These are phyloP conservation scores for Pseudocercospora macadamiae DNA, from an alignment of 2,329 filamentous ascomycete species.

Conservation along the genomic window DNA sequence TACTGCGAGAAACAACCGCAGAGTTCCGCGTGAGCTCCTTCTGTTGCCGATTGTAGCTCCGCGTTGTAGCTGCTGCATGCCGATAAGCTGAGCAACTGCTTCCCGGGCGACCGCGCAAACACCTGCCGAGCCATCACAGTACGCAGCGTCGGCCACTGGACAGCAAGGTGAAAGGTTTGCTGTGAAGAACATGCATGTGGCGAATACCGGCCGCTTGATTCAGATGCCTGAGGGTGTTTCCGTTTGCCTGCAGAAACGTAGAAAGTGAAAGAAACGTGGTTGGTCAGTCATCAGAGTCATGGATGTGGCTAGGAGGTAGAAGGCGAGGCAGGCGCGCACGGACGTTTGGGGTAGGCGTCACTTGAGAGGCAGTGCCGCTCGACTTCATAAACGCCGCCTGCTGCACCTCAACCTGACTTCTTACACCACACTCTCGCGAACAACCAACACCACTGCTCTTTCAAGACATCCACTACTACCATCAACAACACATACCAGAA, in stretches of 20 bases:
- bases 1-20: conserved; percentile 11
- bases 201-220: background rate
- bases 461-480: conserved; percentile 10
- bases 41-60: conserved; percentile 13
- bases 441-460: conserved; percentile 9
- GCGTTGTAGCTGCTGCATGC: conserved; percentile 4
- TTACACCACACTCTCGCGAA: conserved; percentile 13
- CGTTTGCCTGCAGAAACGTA: too few relatives aligned
- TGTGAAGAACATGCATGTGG: conserved; percentile 6
- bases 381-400: background rate
- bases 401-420: conserved; percentile 12
- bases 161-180: background rate
- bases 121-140: background rate
- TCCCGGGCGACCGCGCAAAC: conserved; percentile 6
- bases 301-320: background rate
- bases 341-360: conserved; percentile 3
- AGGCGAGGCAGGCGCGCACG: background rate
- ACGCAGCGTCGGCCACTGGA: background rate
- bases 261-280: conserved; percentile 11
- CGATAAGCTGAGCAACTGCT: conserved; percentile 13
- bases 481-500: conserved; percentile 21
- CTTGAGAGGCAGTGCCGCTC: conserved; percentile 5
- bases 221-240: conserved; percentile 1
- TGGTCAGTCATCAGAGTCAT: background rate
- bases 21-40: conserved; percentile 8